Evolutionary conservation across 2,329 filamentous ascomycete genomes (phyloP).

Genomic region (Exophiala lecanii-corni): DNA sequence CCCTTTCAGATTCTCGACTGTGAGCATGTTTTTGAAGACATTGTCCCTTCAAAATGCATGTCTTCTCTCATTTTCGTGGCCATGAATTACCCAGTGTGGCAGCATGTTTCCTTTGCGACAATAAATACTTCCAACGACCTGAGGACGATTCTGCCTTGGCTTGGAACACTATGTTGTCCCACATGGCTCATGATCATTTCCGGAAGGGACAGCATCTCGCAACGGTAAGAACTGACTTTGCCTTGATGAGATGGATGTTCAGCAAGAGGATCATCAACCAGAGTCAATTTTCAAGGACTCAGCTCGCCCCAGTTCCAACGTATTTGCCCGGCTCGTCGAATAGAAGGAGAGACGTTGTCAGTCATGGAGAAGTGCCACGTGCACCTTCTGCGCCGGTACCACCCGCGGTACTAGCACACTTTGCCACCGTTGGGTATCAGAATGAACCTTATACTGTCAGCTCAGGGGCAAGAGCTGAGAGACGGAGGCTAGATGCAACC

Average conservation of each 20-base stretch:
- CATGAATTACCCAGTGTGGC: constrained; percentile 37
- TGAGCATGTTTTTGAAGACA: constrained; percentile 36
- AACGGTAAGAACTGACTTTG: constrained; percentile 39
- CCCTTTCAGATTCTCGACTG: constrained; percentile 45
- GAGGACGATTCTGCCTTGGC: constrained; percentile 29
- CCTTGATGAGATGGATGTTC: constrained; percentile 44
- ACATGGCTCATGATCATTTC: constrained; percentile 39
- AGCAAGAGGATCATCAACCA: constrained; percentile 38
- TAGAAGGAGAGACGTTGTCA: constrained; percentile 7
- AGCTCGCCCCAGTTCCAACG: constrained; percentile 35
- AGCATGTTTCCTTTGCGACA: constrained; percentile 41
- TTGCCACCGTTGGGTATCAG: constrained; percentile 18
- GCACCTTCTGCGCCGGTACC: constrained; percentile 19
- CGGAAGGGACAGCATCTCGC: constrained; percentile 38
- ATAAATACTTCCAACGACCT: constrained; percentile 18
- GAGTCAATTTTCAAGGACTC: constrained; percentile 41
- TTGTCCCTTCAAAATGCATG: constrained; percentile 39
- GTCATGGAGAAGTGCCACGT: constrained; percentile 10
- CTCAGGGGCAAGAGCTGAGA: constrained; percentile 23
- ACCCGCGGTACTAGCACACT: constrained; percentile 14
- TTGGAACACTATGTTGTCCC: constrained; percentile 41
- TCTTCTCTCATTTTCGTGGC: constrained; percentile 42
- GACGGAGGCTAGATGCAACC: constrained; percentile 25
- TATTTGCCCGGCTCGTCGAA: constrained; percentile 13
- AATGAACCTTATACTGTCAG: constrained; percentile 22